phyloP scores from a whole-genome alignment of 2,329 filamentous ascomycete genomes.

The Podosphaera aphanis region DNA sequence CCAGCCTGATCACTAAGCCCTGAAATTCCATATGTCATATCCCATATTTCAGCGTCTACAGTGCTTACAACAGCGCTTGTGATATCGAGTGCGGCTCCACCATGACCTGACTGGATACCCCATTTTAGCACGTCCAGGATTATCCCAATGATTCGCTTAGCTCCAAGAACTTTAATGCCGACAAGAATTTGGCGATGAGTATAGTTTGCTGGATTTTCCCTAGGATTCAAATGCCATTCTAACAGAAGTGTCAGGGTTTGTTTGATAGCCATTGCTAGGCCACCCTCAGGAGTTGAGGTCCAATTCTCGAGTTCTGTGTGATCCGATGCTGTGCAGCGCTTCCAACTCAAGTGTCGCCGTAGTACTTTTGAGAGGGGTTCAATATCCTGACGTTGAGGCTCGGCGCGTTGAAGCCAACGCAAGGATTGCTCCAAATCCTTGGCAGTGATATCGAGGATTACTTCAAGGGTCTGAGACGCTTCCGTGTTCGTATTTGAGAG shows the following conservation, averaged over 20 bases:
- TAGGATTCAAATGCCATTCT: slow-evolving; percentile 39
- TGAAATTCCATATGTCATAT: slow-evolving; percentile 3
- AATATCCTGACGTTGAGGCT: slow-evolving; percentile 44
- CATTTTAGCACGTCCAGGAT: slow-evolving; percentile 45
- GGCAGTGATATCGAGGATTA: slow-evolving; percentile 48
- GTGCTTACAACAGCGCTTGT: slow-evolving; percentile 46
- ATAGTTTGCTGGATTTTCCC: slow-evolving; percentile 37
- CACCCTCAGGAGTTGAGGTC: slow-evolving; percentile 31
- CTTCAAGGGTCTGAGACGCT: slow-evolving; percentile 42
- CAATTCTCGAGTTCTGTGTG: slow-evolving; percentile 46
- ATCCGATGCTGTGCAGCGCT: slow-evolving; percentile 37
- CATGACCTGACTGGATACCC: slow-evolving; percentile 34
- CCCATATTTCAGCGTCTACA: slow-evolving; percentile 24
- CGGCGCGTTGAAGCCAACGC: slow-evolving; percentile 38
- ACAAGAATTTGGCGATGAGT: slow-evolving; percentile 47
- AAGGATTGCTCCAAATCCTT: slow-evolving; percentile 45
- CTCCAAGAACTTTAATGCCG: slow-evolving; percentile 35
- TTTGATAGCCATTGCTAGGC: slow-evolving; percentile 32
- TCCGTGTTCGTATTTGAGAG: slow-evolving; percentile 37
- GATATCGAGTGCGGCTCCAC: slow-evolving; percentile 42
- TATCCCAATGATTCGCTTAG: slow-evolving; percentile 32
- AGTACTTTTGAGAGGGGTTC: slow-evolving; percentile 45
- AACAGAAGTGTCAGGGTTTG: slow-evolving; percentile 38
- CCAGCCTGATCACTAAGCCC: neutral
- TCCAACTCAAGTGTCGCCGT: slow-evolving; percentile 29